Percentiles rank a stretch among this genome's conserved stretches.
Conservation (phyloP, 345 rosid genomes). For the Camelina neglecta region DNA sequence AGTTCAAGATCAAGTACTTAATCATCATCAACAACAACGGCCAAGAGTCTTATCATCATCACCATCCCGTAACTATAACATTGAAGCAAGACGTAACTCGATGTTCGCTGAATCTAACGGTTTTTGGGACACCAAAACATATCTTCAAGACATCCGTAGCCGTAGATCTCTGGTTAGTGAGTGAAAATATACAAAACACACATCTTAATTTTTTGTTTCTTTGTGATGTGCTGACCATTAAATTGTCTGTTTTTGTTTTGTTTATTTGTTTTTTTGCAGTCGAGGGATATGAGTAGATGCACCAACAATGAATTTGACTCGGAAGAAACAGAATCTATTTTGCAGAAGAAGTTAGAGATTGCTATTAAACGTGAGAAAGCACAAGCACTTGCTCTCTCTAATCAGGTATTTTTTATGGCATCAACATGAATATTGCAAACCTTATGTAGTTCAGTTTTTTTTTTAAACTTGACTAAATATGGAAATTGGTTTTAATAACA, state of each 20-base stretch:
- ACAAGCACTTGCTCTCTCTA: constrained; percentile 70
- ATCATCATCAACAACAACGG: constrained; percentile 61
- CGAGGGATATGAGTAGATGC: constrained; percentile 66
- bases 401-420: constrained; percentile 50
- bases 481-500: not conserved
- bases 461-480: too few relatives aligned
- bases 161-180: constrained; percentile 56
- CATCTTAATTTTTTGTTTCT: not conserved
- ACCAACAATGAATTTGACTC: constrained; percentile 57
- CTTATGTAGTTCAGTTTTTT: not conserved
- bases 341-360: constrained; percentile 56
- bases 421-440: not conserved
- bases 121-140: constrained; percentile 58
- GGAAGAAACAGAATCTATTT: constrained; percentile 55
- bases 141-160: constrained; percentile 68
- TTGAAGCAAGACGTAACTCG: constrained; percentile 55
- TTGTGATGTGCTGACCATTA: not conserved
- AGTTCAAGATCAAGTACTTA: constrained; percentile 70
- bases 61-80: constrained; percentile 15
- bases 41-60: constrained; percentile 50
- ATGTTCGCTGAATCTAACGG: constrained; percentile 55
- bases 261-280: constrained; percentile 48
- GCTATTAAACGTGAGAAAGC: constrained; percentile 67
- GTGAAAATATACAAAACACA: too few relatives aligned
- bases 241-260: not conserved